A percentile compares a stretch with the other conserved stretches of the same genome.
Evolutionary conservation across 2,329 filamentous ascomycete species (phyloP).

Genomic region (Xenosphaeropsis pyriputrescens): DNA sequence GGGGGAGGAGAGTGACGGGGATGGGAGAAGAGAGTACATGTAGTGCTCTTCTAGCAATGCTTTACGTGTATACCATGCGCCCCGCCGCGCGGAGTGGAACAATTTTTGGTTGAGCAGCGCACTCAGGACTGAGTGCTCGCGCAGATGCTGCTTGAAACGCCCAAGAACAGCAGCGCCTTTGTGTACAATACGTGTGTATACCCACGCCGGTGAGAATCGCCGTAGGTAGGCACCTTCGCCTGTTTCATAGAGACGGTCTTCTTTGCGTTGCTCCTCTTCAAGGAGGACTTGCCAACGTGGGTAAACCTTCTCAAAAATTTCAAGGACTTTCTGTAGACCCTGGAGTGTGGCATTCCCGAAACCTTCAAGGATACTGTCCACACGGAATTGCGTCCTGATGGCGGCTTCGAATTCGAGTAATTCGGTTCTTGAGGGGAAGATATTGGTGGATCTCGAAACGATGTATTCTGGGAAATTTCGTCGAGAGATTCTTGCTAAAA

Average conservation of each 20-base stretch:
- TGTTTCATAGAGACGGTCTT: conserved; percentile 61
- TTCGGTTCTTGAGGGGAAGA: conserved; percentile 63
- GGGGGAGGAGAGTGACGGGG: conserved; percentile 7
- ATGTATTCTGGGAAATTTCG: conserved; percentile 84
- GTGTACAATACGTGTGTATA: conserved; percentile 85
- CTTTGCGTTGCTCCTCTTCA: conserved; percentile 61
- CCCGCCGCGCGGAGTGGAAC: conserved; percentile 74
- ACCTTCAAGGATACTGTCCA: conserved; percentile 73
- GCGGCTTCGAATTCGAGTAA: conserved; percentile 84
- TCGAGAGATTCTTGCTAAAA: conserved; percentile 77
- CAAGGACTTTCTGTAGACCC: conserved; percentile 51
- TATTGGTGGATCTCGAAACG: conserved; percentile 77
- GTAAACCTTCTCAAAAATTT: conserved; percentile 60
- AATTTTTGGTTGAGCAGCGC: conserved; percentile 69
- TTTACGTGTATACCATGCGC: conserved; percentile 91
- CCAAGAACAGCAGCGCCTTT: conserved; percentile 71
- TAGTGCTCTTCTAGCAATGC: conserved; percentile 92
- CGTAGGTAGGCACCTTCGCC: conserved; percentile 82
- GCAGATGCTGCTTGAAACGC: conserved; percentile 64
- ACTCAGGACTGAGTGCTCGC: conserved; percentile 59
- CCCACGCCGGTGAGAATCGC: conserved; percentile 80
- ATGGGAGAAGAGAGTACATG: conserved; percentile 48
- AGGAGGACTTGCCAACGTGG: conserved; percentile 68
- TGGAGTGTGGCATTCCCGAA: conserved; percentile 53
- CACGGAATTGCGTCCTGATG: conserved; percentile 63